Evolutionary conservation across 2,329 filamentous ascomycete genomes (phyloP).

Genomic region (Phialophora tarda): DNA sequence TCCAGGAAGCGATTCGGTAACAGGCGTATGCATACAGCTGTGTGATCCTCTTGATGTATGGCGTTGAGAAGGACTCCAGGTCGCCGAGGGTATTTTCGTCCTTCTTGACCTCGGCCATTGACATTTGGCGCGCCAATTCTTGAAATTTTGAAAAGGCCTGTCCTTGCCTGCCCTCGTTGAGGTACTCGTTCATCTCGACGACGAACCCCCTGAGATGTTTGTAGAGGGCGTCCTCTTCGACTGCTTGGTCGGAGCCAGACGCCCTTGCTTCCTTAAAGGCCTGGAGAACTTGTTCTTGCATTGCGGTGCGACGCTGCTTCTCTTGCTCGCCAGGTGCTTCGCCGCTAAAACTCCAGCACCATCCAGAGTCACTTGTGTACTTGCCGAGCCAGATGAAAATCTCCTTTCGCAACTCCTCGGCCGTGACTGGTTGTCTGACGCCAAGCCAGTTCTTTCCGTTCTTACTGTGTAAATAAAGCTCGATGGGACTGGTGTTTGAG

Average conservation of each 20-base stretch:
- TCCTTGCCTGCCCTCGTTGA: not conserved
- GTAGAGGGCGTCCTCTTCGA: not conserved
- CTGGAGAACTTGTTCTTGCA: not conserved
- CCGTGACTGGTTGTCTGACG: not conserved
- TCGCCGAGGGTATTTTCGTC: too few species aligned
- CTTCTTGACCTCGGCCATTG: not conserved
- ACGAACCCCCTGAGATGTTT: not conserved
- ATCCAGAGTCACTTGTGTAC: not conserved
- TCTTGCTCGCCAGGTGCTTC: not conserved
- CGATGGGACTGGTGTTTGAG: too few species aligned
- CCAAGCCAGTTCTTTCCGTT: not conserved
- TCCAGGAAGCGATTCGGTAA: not conserved
- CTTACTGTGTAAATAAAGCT: not conserved
- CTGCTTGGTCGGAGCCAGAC: not conserved
- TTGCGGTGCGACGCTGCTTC: not conserved
- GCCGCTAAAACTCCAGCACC: not conserved
- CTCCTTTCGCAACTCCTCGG: not conserved
- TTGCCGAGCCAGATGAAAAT: constrained; percentile 4
- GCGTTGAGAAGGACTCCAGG: too few species aligned
- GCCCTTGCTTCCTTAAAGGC: not conserved
- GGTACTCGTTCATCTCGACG: not conserved
- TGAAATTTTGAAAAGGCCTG: not conserved
- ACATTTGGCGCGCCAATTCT: not conserved
- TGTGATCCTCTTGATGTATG: not conserved
- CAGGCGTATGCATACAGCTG: not conserved